Conservation (phyloP, 1,139 yeast species). For the Suhomyces coccinellae region DNA sequence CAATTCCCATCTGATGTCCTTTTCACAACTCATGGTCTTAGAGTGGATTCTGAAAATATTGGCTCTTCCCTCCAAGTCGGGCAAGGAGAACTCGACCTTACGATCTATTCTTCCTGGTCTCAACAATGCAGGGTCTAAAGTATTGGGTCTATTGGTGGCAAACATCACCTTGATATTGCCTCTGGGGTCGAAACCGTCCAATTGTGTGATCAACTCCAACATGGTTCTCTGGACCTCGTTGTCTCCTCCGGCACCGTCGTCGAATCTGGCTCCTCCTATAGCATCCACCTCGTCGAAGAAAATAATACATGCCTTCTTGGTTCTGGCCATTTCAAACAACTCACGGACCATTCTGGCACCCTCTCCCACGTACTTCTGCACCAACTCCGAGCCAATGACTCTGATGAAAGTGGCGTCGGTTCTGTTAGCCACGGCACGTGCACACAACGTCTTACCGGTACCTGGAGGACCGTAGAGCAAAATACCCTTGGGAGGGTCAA, state of each 20-base stretch:
- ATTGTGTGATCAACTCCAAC: slow-evolving; percentile 95
- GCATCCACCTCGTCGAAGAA: slow-evolving; percentile 98
- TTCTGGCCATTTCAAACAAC: slow-evolving; percentile 96
- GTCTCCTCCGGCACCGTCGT: slow-evolving; percentile 99
- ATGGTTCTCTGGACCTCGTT: slow-evolving; percentile 98
- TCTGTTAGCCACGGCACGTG: slow-evolving; percentile 97
- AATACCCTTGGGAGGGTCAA: slow-evolving; percentile 98
- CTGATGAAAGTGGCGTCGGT: slow-evolving; percentile 98
- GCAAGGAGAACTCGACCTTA: slow-evolving; percentile 93
- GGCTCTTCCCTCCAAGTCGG: slow-evolving; percentile 97
- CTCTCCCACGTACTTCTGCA: slow-evolving; percentile 97
- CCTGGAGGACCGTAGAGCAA: slow-evolving; percentile 97
- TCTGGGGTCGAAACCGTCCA: slow-evolving; percentile 97
- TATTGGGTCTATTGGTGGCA: slow-evolving; percentile 97
- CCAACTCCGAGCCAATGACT: slow-evolving; percentile 96
- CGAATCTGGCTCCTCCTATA: slow-evolving; percentile 97
- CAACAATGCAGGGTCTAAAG: slow-evolving; percentile 94
- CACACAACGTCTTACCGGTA: slow-evolving; percentile 96
- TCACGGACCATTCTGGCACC: slow-evolving; percentile 99
- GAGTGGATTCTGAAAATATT: slow-evolving; percentile 96
- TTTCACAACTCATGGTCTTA: slow-evolving; percentile 94
- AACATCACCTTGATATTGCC: slow-evolving; percentile 99
- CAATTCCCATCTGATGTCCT: slow-evolving; percentile 97
- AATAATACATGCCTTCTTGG: slow-evolving; percentile 95
- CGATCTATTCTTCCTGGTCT: slow-evolving; percentile 99